Percentiles rank a stretch among this genome's conserved stretches.
Conservation (phyloP, 371 early-diverging fungal species). For the Lichtheimia ornata region DNA sequence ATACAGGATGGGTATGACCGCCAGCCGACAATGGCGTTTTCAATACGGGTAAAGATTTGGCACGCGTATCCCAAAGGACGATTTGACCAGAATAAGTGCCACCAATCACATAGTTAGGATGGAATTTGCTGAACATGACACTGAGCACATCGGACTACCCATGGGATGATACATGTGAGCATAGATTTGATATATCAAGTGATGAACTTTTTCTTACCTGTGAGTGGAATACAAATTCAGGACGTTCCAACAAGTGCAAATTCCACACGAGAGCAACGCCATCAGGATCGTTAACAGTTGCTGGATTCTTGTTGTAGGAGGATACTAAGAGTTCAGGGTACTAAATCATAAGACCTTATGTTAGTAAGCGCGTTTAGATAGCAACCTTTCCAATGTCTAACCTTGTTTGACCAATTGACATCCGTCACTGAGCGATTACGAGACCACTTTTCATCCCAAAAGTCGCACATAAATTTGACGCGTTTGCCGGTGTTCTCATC, state of each 20-base stretch:
- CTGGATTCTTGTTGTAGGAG: constrained; percentile 87
- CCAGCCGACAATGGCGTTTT: constrained; percentile 87
- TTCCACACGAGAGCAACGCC: constrained; percentile 96
- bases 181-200: neutral
- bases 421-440: constrained; percentile 89
- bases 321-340: constrained; percentile 87
- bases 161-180: too few relatives aligned
- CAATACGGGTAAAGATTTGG: constrained; percentile 82
- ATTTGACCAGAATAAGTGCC: constrained; percentile 97
- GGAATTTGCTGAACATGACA: constrained; percentile 88
- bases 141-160: constrained; percentile 87
- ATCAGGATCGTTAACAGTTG: constrained; percentile 89
- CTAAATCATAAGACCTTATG: constrained; percentile 25
- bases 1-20: constrained; percentile 97
- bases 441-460: constrained; percentile 82
- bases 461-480: constrained; percentile 70
- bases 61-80: constrained; percentile 94
- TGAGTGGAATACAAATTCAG: constrained; percentile 93
- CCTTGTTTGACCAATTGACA: constrained; percentile 90
- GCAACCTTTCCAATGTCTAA: constrained; percentile 19
- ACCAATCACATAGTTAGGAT: constrained; percentile 89
- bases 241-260: constrained; percentile 80
- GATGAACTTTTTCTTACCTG: constrained; percentile 46
- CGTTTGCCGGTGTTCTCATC: constrained; percentile 69
- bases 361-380: neutral